Evolutionary conservation across 2,329 filamentous ascomycete genomes (phyloP).

Genomic region (Bipolaris bicolor): DNA sequence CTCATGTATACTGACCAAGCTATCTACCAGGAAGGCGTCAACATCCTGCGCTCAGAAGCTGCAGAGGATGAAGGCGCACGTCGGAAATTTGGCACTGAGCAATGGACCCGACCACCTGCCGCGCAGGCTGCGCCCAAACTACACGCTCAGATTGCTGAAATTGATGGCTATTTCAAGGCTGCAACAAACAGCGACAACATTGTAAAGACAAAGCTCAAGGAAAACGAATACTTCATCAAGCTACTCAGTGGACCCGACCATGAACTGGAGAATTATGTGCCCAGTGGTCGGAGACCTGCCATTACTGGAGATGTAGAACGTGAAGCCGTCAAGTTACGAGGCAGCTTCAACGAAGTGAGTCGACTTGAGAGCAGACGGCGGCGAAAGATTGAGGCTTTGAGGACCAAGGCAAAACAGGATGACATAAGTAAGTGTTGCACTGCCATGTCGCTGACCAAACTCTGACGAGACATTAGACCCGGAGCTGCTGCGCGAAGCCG

Average conservation of each 20-base stretch:
- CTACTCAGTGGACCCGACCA: constrained; percentile 81
- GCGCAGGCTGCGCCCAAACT: constrained; percentile 73
- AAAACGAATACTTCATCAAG: constrained; percentile 74
- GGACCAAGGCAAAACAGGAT: constrained; percentile 80
- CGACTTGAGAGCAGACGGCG: constrained; percentile 81
- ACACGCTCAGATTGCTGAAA: constrained; percentile 76
- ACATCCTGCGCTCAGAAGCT: constrained; percentile 77
- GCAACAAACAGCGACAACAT: constrained; percentile 70
- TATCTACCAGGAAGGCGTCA: constrained; percentile 82
- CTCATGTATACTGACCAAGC: constrained; percentile 79
- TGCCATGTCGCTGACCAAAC: constrained; percentile 9
- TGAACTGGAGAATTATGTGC: constrained; percentile 85
- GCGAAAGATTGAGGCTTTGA: constrained; percentile 78
- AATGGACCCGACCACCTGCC: constrained; percentile 77
- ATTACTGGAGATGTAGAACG: constrained; percentile 82
- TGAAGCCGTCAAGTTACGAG: constrained; percentile 77
- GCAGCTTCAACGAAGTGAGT: constrained; percentile 81
- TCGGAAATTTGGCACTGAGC: constrained; percentile 81
- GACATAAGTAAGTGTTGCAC: constrained; percentile 70
- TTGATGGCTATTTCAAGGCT: constrained; percentile 83
- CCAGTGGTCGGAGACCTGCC: constrained; percentile 77
- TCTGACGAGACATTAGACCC: constrained; percentile 58
- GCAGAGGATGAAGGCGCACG: constrained; percentile 81
- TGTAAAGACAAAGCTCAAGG: constrained; percentile 78
- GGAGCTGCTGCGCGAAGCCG: constrained; percentile 81